phyloP scores from a whole-genome alignment of 495 filamentous ascomycete species.

The Daldinia caldariorum region DNA sequence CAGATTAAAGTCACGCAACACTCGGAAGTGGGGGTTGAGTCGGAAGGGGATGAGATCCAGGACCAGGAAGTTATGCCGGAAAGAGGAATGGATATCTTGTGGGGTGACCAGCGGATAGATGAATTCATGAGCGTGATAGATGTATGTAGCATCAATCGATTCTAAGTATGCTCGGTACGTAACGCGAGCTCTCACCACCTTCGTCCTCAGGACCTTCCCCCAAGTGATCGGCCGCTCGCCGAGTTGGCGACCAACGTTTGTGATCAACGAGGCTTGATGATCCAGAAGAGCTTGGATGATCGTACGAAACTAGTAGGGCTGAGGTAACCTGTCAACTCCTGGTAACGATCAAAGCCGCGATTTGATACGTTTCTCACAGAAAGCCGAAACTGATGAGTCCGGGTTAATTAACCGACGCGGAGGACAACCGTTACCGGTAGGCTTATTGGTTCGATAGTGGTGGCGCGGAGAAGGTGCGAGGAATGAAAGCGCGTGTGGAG shows the following conservation, averaged over 20 bases:
- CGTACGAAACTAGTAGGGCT: slow-evolving; percentile 38
- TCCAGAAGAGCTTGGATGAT: slow-evolving; percentile 10
- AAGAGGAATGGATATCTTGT: slow-evolving; percentile 51
- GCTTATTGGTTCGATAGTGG: slow-evolving; percentile 34
- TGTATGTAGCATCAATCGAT: slow-evolving; percentile 45
- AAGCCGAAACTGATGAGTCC: slow-evolving; percentile 7
- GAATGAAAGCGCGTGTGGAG: slow-evolving; percentile 37
- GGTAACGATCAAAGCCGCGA: slow-evolving; percentile 26
- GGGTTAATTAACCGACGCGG: slow-evolving; percentile 30
- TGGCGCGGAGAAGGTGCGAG: slow-evolving; percentile 36
- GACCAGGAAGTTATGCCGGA: slow-evolving; percentile 50
- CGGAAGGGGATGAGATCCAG: slow-evolving; percentile 47
- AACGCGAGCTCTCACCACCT: slow-evolving; percentile 37
- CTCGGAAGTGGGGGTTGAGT: slow-evolving; percentile 46
- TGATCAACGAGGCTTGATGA: slow-evolving; percentile 31
- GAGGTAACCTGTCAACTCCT: slow-evolving; percentile 36
- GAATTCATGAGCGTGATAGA: slow-evolving; percentile 49
- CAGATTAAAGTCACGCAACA: slow-evolving; percentile 53
- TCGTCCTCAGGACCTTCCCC: slow-evolving; percentile 31
- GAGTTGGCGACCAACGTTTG: slow-evolving; percentile 33
- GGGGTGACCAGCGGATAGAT: slow-evolving; percentile 49
- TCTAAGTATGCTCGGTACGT: slow-evolving; percentile 47
- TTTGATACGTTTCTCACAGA: slow-evolving; percentile 29
- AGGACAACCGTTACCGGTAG: slow-evolving; percentile 26
- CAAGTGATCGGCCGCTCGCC: slow-evolving; percentile 39